A percentile compares a stretch with the other conserved stretches of the same genome.
These are phyloP conservation scores for Leccinum disarticulatum DNA, from an alignment of 768 basidiomycete genomes.

Conservation along the genomic window DNA sequence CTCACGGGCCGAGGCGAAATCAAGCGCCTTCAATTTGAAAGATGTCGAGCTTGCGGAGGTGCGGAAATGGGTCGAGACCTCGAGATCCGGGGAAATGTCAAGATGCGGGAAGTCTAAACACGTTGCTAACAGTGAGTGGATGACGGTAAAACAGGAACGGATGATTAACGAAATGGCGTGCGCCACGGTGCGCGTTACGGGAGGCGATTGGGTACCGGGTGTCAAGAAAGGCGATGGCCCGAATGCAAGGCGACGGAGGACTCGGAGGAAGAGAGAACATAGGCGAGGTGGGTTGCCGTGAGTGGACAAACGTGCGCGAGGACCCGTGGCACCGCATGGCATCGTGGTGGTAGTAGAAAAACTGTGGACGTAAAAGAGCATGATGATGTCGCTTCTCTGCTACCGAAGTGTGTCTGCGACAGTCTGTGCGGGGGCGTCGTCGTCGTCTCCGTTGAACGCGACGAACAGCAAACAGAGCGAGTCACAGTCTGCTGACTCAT, in stretches of 20 bases:
- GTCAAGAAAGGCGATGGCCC: slow-evolving; percentile 12
- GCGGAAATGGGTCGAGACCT: not conserved
- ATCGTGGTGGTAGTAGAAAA: slow-evolving; percentile 29
- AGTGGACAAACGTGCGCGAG: slow-evolving; percentile 36
- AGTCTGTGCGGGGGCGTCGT: not conserved
- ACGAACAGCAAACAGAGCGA: slow-evolving; percentile 1
- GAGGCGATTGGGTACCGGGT: slow-evolving; percentile 20
- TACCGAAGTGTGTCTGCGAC: slow-evolving; percentile 18
- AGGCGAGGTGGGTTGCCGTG: not conserved
- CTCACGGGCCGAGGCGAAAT: not conserved
- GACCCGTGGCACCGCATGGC: slow-evolving; percentile 35
- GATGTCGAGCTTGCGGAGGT: slow-evolving; percentile 12
- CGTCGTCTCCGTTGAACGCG: slow-evolving; percentile 14
- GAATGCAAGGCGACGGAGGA: slow-evolving; percentile 8
- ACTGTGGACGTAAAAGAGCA: slow-evolving; percentile 12
- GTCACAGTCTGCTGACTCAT: slow-evolving; percentile 31
- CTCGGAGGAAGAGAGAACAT: slow-evolving; percentile 1
- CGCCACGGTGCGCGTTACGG: slow-evolving; percentile 21
- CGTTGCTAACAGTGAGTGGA: slow-evolving; percentile 14
- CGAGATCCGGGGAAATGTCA: not conserved
- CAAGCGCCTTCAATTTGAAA: slow-evolving; percentile 25
- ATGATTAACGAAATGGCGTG: not conserved
- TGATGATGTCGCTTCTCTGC: slow-evolving; percentile 12
- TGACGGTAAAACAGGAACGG: slow-evolving; percentile 10
- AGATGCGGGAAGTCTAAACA: slow-evolving; percentile 9